Evolutionary conservation across 2,329 filamentous ascomycete genomes (phyloP), one percentile per base, ranked within the genome.

Genomic region (Fusarium sp.): DNA sequence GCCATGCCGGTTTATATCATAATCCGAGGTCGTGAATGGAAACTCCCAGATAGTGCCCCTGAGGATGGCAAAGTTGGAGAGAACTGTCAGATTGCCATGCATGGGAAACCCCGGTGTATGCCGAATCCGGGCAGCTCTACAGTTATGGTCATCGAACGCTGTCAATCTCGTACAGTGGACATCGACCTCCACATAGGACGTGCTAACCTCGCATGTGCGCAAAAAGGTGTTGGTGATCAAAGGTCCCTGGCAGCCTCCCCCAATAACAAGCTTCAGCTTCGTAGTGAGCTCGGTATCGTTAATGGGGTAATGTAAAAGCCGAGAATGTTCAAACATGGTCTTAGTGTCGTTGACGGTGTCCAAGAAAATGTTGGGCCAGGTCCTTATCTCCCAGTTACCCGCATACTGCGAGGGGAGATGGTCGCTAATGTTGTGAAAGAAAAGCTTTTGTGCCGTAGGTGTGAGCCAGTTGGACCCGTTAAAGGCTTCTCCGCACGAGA

Each of bases 171-270:
- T 42, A 0, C 55, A 70, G 1, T 1, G 20, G 0, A 69, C 7
- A 1, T 56, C 2, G 16, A 70, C 59, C 2, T 70, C 67, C 6
- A 70, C 20, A 2, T 70, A 70, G 2, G 67, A 51, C 0, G 55
- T 65, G 3, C 60, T 60, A 3, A 64, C 17, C 0, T 56, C 36
- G 16, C 65, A 67, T 42, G 29, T 20, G 9, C 51, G 62, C 3
- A 53, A 33, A 20, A 67, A 51, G 11, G 36, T 6, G 6, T n/a
- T 42, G 10, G 1, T 22, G 9, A 3, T 2, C 4, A 2, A 7
- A 14, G 11, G 2, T 5, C 7, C 29, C 17, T 5, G 3, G 12
- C 67, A 69, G 35, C 0, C 0, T 12, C 60, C 60, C n/a, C 44
- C 65, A 10, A 65, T 10, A 0, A 70, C 6, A 6, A 70, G 38